phyloP scores from a whole-genome alignment of 139 green algal species.

The Nannochloris sp. region DNA sequence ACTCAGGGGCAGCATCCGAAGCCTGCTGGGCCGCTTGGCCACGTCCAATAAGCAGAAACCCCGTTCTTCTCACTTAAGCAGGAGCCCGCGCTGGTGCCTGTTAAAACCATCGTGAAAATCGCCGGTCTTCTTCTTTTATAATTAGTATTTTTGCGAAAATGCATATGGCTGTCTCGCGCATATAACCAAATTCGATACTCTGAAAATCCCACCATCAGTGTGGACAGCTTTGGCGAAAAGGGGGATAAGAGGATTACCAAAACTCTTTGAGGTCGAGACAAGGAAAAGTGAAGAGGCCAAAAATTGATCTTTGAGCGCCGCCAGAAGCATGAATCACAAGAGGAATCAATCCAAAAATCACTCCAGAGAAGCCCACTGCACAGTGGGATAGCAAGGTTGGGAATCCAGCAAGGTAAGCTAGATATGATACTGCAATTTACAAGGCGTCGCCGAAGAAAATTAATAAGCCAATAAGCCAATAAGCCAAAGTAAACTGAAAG shows the following conservation, averaged over 20 bases:
- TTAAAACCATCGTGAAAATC: no score
- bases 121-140: no score
- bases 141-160: no score
- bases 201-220: no score
- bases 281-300: conserved; percentile 6
- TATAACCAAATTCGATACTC: neutral
- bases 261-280: no score
- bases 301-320: conserved; percentile 8
- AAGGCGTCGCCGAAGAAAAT: conserved; percentile 7
- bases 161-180: neutral
- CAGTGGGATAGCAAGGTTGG: conserved; percentile 20
- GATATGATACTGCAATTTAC: conserved; percentile 17
- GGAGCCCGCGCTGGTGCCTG: neutral
- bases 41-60: no score
- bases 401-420: neutral
- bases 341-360: conserved; percentile 67
- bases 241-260: no score
- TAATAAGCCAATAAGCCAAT: conserved; percentile 39
- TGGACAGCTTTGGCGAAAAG: no score
- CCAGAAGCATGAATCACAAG: neutral
- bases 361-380: conserved; percentile 56
- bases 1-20: no score
- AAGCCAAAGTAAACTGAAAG: conserved; percentile 35
- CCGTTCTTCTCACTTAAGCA: no score
- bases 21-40: no score